Evolutionary conservation across 2,329 filamentous ascomycete species (phyloP).

Genomic region (Aureobasidium mangrovei): DNA sequence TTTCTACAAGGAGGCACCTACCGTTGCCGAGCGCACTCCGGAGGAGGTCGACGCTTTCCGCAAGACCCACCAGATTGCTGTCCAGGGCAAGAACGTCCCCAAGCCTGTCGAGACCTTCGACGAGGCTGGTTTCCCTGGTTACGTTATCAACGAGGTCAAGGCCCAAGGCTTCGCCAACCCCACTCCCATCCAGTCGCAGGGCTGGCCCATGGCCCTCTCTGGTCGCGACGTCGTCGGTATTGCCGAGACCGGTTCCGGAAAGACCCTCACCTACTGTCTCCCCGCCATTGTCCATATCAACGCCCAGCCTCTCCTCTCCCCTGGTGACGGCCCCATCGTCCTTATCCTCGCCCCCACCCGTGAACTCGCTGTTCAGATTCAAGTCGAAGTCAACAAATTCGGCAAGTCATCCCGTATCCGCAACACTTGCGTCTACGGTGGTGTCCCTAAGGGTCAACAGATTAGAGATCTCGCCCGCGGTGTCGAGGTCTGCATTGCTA

Average conservation of each 20-base stretch:
- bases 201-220: conserved; percentile 97
- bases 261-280: conserved; percentile 96
- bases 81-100: conserved; percentile 72
- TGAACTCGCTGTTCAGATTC: conserved; percentile 97
- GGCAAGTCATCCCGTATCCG: conserved; percentile 95
- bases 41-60: conserved; percentile 85
- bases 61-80: conserved; percentile 71
- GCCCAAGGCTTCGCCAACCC: conserved; percentile 89
- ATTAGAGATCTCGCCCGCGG: conserved; percentile 90
- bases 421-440: conserved; percentile 98
- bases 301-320: conserved; percentile 89
- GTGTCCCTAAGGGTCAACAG: conserved; percentile 95
- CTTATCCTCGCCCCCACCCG: conserved; percentile 92
- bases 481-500: conserved; percentile 98
- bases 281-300: conserved; percentile 99
- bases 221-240: conserved; percentile 98
- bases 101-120: conserved; percentile 96
- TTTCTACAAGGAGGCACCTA: conserved; percentile 93
- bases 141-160: conserved; percentile 98
- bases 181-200: conserved; percentile 94
- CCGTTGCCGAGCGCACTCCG: conserved; percentile 63
- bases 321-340: conserved; percentile 92
- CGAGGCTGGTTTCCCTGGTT: conserved; percentile 91
- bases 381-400: conserved; percentile 97
- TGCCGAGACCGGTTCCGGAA: conserved; percentile 97